Conservation (phyloP, 495 filamentous ascomycete genomes). For the Neurospora tetrasperma region DNA sequence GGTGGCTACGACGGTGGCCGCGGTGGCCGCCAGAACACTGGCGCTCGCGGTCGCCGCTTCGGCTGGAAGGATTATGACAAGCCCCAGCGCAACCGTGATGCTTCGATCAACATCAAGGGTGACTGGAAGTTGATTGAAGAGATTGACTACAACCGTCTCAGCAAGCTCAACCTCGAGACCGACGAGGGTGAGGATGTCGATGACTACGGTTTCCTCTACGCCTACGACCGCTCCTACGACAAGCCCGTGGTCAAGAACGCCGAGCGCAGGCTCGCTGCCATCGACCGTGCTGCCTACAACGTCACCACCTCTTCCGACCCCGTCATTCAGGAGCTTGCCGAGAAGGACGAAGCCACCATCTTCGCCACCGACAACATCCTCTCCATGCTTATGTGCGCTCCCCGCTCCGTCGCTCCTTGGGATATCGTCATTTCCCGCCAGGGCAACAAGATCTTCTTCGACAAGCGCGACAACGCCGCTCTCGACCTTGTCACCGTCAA, state of each 20-base stretch:
- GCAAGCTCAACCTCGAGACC: constrained; percentile 89
- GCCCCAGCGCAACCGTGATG: constrained; percentile 89
- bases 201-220: constrained; percentile 90
- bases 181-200: constrained; percentile 93
- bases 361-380: constrained; percentile 95
- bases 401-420: constrained; percentile 93
- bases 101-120: constrained; percentile 84
- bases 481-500: constrained; percentile 98
- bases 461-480: constrained; percentile 88
- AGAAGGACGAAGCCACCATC: constrained; percentile 93
- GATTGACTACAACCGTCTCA: constrained; percentile 91
- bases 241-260: constrained; percentile 79
- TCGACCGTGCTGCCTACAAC: constrained; percentile 94
- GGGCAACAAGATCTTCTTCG: constrained; percentile 93
- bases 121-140: constrained; percentile 96
- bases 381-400: constrained; percentile 98
- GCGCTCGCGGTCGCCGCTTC: constrained; percentile 64
- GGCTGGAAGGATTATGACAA: constrained; percentile 99
- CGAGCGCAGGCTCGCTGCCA: constrained; percentile 73
- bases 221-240: constrained; percentile 93
- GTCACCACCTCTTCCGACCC: constrained; percentile 93
- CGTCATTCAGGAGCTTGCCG: constrained; percentile 90
- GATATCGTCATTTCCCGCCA: constrained; percentile 86
- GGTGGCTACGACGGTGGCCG: constrained; percentile 43
- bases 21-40: constrained; percentile 46